Evolutionary conservation across 2,329 filamentous ascomycete species (phyloP), one percentile per base, ranked within the genome.

Genomic region (Chaetomiaceae sp.): DNA sequence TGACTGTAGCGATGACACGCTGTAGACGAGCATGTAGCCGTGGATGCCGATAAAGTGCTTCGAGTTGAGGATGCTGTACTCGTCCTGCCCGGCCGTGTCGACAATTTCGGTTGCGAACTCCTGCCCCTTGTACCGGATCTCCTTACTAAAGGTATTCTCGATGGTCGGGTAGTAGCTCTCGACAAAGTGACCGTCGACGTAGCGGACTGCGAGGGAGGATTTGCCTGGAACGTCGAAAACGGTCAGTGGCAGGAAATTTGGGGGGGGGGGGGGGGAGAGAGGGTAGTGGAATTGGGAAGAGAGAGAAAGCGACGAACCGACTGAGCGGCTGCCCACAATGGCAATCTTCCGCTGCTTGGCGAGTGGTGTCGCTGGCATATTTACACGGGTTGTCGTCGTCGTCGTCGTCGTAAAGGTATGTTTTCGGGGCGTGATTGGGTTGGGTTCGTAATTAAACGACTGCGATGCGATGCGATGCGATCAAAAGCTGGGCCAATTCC

Each of bases 11-110:
- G 89, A 96, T 20, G 89, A 88, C 45, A 99, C 91, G n/a, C 91
- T 96, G 73, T 99, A 99, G 44, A 96, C 92, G 56, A 99, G 86
- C 81, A 99, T 90, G 72, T 97, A 99, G 53, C 94, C 94, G 75
- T 99, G 94, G 62, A 97, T 97, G 58, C 94, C 94, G 69, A 99
- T 97, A 66, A 97, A 97, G 70, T 97, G 92, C 75, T 97, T 97
- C 58, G 89, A 95, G 73, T 96, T 97, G 57, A 99, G 79, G 61
- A 97, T 96, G 68, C 89, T 95, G 77, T 99, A 99, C 73, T 99
- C 94, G 76, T 99, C 94, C 86, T 96, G 91, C 56, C 94, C 94
- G 48, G 94, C 94, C 25, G 94, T 99, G 69, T 99, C 94, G 69
- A 99, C 94, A 65, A 99, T 97, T 75, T 99, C 94, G 11, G 91